Base-by-base conservation (phyloP, 1,284 basidiomycete species). In the Boletellus deceptivus region DNA sequence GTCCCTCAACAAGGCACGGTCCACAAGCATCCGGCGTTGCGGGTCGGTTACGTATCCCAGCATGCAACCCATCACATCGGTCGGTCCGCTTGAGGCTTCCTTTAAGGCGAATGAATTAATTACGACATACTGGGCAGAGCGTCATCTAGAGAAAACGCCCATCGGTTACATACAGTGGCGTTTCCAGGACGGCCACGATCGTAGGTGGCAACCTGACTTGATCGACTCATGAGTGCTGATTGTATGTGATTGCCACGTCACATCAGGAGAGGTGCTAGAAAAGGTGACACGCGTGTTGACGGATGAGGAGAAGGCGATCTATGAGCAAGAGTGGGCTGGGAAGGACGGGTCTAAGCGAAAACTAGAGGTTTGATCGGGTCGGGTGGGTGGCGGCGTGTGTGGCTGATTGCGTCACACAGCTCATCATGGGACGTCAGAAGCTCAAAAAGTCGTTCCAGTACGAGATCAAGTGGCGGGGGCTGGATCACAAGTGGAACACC, bases 131-230 rank as follows among this genome's bases (percentile, higher is more conserved):
- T 43, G 53, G 43, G 56, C 50, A 90, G 93, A 97, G 70, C 84
- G 83, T 64, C 93, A 98, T 74, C 70, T 97, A 42, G 93, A 96
- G 72, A 96, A 97, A 75, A 96, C 93, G 9, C 91, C 94, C 18
- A 91, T 96, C 54, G 88, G 89, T 55, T 98, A 98, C 68, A 97
- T 98, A 63, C 93, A 96, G 73, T 99, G 96, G 96, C 90, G 96
- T 64, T 99, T 95, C 84, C 95, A 98, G 72, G 95, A 98, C 70
- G 97, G 96, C 43, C 91, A 97, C 72, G 96, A 99, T 78, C 90
- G 95, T 86, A 78, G 59, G 85, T 76, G 36, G 50, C 44, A 54
- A 57, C 33, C 43, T 50, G 38, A 57, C 35, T 55, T 47, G 40
- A 50, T 46, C 33, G 48, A 39, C 42, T 37, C 24, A 47, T 31